Base-by-base conservation (phyloP, 495 filamentous ascomycete species). In the Clavariopsis aquatica region DNA sequence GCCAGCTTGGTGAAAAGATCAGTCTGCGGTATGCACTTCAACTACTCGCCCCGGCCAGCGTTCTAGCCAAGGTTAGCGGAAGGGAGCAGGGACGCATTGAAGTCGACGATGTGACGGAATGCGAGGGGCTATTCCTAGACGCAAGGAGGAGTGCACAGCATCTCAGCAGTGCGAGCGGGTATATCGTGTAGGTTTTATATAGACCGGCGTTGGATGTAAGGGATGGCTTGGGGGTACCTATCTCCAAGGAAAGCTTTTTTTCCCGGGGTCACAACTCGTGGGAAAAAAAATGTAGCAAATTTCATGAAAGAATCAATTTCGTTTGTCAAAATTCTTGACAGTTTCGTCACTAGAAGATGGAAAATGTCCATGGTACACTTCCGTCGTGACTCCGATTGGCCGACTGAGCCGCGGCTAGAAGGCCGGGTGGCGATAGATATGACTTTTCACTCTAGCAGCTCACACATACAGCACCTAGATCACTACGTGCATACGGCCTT, bases 1-100 rank as follows among this genome's bases (percentile, higher is more conserved):
- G 91, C 10, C 85, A 90, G 70, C 87, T 93, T 68, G 94, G 93
- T 52, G 89, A 87, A 69, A 85, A 87, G 67, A 90, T 96, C 65
- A 94, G 90, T 74, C 77, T 98, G 73, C 81, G 94, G 72, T 98
- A 98, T 79, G 92, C 92, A 53, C 77, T 97, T 72, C 94, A 97
- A 75, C 77, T 98, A 62, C 79, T 98, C 69, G 89, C 92, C n/a
- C 93, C 94, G 1, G 89, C 94, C 20, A 86, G 82, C 64, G 86
- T 91, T 43, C 75, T 90, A 54, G 84, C 87, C 38, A 81, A 82
- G 46, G 84, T 89, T 70, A 64, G 49, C 26, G 68, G 70, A 49
- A 57, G 88, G 70, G 88, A 89, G 56, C 86, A 84, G 57, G 83
- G 79, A 49, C 85, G 89, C 58, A 92, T 97, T 57, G 89, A 91